phyloP scores from a whole-genome alignment of 176 grass and related monocot species.

The Lolium rigidum region DNA sequence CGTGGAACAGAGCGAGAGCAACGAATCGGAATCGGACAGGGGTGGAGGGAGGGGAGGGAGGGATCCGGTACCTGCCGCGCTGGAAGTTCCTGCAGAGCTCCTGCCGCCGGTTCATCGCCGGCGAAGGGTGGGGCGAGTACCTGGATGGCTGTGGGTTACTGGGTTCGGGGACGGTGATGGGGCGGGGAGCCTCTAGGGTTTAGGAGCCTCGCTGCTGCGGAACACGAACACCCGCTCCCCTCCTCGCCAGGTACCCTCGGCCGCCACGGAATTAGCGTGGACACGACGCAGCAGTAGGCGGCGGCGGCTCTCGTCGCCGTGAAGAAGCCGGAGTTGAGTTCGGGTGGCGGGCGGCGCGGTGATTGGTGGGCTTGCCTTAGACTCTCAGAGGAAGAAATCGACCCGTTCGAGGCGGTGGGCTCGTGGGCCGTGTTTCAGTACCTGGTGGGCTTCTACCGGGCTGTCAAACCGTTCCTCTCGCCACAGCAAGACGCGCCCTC shows the following conservation, averaged over 20 bases:
- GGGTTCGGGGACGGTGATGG: neutral
- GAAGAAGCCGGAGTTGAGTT: neutral
- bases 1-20: neutral
- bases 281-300: neutral
- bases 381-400: neutral
- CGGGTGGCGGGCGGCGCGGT: neutral
- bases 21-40: neutral
- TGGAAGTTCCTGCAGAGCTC: conserved; percentile 84
- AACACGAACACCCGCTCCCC: neutral
- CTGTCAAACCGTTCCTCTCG: neutral
- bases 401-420: neutral
- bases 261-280: neutral
- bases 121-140: neutral
- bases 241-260: neutral
- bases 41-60: neutral
- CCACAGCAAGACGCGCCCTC: neutral
- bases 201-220: too few species aligned
- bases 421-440: neutral
- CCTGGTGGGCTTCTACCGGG: neutral
- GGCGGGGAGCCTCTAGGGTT: conserved; percentile 26
- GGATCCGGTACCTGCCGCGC: conserved; percentile 54
- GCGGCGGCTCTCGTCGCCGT: neutral
- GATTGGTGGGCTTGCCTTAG: neutral
- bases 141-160: too few species aligned
- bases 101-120: conserved; percentile 64